Base-by-base conservation (phyloP, 495 filamentous ascomycete species). In the Alectoria sarmentosa region DNA sequence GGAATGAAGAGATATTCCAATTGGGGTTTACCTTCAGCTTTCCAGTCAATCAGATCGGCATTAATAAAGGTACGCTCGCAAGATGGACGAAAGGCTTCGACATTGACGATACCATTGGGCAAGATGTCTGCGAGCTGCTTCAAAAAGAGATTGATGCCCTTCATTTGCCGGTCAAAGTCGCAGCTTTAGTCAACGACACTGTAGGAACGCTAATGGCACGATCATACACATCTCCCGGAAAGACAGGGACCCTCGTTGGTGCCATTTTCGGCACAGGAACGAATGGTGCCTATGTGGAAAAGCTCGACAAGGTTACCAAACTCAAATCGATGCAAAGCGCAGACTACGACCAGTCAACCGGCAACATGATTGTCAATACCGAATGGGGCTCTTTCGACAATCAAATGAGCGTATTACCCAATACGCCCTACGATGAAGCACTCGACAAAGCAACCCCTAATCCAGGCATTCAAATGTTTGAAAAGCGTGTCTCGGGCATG, bases 351-450 rank as follows among this genome's bases (percentile, higher is more conserved):
- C 84, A 82, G 56, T 86, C 84, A 6, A 95, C 92, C 0, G 91
- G 92, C 26, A 84, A 92, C 62, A 98, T 98, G 94, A 91, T 98
- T 62, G 85, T 98, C 74, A 98, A 98, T 76, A 93, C 91, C 4
- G 94, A 98, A 77, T 98, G 94, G 94, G 94, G 94, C 61, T 95
- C 90, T 64, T 98, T 98, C 70, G 94, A 98, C 77, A 98, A 98
- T 79, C 82, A 88, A 66, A 82, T 98, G 68, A 87, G 83, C 65
- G 88, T 94, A 56, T 80, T 98, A 54, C 94, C 95, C 23, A 88
- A 85, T 71, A 98, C 94, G 0, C 74, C 83, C 0, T 98, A 92
- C 76, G 94, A 98, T 74, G 76, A 78, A 17, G 81, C 83, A 56
- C 80, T 98, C 44, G 92, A 98, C 77, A 78, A 78, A 61, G 85